These are phyloP conservation scores for Tephrocybe sp. DNA, from an alignment of 768 basidiomycete species.

Conservation along the genomic window DNA sequence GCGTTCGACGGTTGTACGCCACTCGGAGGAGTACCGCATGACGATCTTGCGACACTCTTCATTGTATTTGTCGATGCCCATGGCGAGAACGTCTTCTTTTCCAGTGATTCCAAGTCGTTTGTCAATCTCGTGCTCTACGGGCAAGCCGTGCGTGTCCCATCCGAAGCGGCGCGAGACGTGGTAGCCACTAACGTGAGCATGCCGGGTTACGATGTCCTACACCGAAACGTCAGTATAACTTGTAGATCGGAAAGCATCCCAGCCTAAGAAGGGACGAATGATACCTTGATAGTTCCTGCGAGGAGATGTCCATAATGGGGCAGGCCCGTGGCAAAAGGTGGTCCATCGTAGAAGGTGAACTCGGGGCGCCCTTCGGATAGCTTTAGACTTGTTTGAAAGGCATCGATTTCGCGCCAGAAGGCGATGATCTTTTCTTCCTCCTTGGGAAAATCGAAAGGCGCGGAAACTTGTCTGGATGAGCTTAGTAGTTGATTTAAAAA, in stretches of 20 bases:
- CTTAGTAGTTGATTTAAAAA: constrained; percentile 9
- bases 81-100: constrained; percentile 87
- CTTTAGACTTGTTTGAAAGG: constrained; percentile 92
- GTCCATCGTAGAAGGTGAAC: constrained; percentile 96
- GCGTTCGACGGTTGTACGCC: constrained; percentile 93
- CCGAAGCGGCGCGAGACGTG: constrained; percentile 95
- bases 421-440: constrained; percentile 89
- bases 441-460: constrained; percentile 78
- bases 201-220: constrained; percentile 96
- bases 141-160: constrained; percentile 98
- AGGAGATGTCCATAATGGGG: constrained; percentile 96
- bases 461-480: constrained; percentile 52
- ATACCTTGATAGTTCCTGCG: constrained; percentile 90
- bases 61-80: constrained; percentile 99
- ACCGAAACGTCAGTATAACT: constrained; percentile 1
- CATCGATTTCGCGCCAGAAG: constrained; percentile 97
- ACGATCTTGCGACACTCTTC: constrained; percentile 95
- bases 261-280: not conserved
- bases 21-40: constrained; percentile 94
- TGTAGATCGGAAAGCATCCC: no score
- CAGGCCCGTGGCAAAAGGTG: constrained; percentile 94
- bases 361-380: constrained; percentile 89
- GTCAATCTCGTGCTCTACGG: constrained; percentile 99
- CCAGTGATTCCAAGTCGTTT: constrained; percentile 91
- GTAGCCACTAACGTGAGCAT: constrained; percentile 90